A percentile compares a stretch with the other conserved stretches of the same genome.
Evolutionary conservation across 352 stramenopile species (phyloP).

Genomic region (Sclerospora graminicola): DNA sequence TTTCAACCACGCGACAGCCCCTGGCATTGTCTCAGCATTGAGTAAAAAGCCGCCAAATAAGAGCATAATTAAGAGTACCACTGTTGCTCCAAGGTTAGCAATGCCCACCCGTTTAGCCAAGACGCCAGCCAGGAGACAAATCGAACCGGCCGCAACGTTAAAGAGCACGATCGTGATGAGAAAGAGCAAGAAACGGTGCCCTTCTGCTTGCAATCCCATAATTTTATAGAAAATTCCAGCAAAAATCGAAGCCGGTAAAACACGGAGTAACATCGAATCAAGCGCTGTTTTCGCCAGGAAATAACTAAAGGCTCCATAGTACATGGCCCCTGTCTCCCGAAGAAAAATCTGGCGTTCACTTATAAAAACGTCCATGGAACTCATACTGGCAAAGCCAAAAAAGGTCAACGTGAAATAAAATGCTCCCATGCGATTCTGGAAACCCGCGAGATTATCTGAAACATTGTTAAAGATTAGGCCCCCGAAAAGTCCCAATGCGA

Average conservation of each 20-base stretch:
- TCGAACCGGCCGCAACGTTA: conserved; percentile 66
- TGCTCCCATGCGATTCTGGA: conserved; percentile 75
- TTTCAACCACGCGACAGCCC: conserved; percentile 53
- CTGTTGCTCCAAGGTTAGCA: conserved; percentile 61
- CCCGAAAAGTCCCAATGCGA: conserved; percentile 48
- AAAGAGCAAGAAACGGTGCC: conserved; percentile 60
- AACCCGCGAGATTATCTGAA: conserved; percentile 75
- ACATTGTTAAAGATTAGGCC: conserved; percentile 77
- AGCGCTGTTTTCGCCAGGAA: conserved; percentile 67
- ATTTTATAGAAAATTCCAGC: conserved; percentile 81
- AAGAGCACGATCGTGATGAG: conserved; percentile 63
- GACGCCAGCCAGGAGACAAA: conserved; percentile 67
- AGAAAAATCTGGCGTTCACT: conserved; percentile 64
- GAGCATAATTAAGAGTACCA: conserved; percentile 75
- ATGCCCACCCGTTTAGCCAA: conserved; percentile 46
- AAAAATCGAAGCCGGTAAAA: conserved; percentile 68
- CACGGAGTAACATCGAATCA: conserved; percentile 59
- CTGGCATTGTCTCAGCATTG: conserved; percentile 69
- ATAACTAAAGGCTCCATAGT: conserved; percentile 75
- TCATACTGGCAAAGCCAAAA: conserved; percentile 77
- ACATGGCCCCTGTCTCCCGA: conserved; percentile 66
- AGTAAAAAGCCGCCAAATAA: conserved; percentile 82
- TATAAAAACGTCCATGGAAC: conserved; percentile 81
- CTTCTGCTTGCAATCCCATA: conserved; percentile 62
- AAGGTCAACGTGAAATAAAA: conserved; percentile 85